Percentiles rank a stretch among this genome's conserved stretches.
phyloP scores from a whole-genome alignment of 2,329 filamentous ascomycete genomes.

The Aureobasidium vineae region DNA sequence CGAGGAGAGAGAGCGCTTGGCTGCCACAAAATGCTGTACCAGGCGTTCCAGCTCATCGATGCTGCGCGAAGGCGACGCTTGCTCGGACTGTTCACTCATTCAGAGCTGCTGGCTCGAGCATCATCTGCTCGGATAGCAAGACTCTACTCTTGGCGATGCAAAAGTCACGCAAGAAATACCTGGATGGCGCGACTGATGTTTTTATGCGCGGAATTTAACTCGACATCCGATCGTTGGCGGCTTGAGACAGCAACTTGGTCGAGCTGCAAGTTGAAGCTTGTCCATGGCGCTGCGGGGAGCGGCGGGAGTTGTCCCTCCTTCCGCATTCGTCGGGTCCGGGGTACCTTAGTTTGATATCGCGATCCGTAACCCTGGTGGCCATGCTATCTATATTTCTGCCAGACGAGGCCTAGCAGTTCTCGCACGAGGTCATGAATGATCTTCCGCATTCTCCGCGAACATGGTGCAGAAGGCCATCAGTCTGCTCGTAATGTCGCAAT shows the following conservation, averaged over 20 bases:
- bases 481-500: slow-evolving; percentile 10
- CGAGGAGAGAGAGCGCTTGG: slow-evolving; percentile 82
- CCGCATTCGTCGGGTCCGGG: slow-evolving; percentile 18
- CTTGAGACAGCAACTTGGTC: slow-evolving; percentile 6
- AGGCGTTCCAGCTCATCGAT: slow-evolving; percentile 65
- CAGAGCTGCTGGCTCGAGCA: slow-evolving; percentile 13
- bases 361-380: background rate
- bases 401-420: background rate
- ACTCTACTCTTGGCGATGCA: background rate
- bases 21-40: slow-evolving; percentile 77
- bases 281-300: slow-evolving; percentile 14
- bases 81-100: slow-evolving; percentile 37
- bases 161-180: slow-evolving; percentile 19
- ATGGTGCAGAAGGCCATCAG: background rate
- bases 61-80: slow-evolving; percentile 45
- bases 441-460: background rate
- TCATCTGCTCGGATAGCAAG: slow-evolving; percentile 2
- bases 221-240: slow-evolving; percentile 8
- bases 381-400: background rate
- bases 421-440: background rate
- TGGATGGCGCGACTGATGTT: slow-evolving; percentile 20
- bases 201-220: background rate
- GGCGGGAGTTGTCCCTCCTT: slow-evolving; percentile 5
- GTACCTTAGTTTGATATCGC: slow-evolving; percentile 13
- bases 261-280: background rate